These are phyloP conservation scores for Xylariaceae sp. DNA, from an alignment of 2,329 filamentous ascomycete species.

Conservation along the genomic window DNA sequence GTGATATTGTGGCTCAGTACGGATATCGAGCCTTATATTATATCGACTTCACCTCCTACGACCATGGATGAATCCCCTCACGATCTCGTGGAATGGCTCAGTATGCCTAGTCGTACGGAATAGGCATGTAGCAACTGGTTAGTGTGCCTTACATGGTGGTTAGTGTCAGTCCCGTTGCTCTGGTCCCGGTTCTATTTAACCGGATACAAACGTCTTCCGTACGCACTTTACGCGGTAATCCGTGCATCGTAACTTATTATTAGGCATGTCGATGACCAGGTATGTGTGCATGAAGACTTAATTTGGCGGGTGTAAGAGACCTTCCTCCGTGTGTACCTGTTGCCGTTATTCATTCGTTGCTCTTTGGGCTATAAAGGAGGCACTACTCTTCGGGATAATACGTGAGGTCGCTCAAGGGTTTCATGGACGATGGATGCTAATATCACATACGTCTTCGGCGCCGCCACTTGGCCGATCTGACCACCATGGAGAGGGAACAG, in stretches of 20 bases:
- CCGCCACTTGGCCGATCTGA: neutral
- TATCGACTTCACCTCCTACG: too few relatives aligned
- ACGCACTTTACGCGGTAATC: neutral
- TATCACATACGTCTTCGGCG: slow-evolving; percentile 6
- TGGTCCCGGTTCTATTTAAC: slow-evolving; percentile 19
- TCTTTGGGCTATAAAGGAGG: neutral
- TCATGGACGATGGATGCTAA: neutral
- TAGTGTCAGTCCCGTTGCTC: slow-evolving; percentile 14
- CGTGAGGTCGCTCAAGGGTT: neutral
- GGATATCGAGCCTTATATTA: too few relatives aligned
- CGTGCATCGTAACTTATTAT: neutral
- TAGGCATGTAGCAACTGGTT: neutral
- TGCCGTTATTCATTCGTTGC: slow-evolving; percentile 5
- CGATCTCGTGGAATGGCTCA: too few relatives aligned
- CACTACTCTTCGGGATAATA: too few relatives aligned
- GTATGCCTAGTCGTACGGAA: neutral
- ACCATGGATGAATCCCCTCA: too few relatives aligned
- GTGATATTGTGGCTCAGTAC: too few relatives aligned
- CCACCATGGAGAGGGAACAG: neutral
- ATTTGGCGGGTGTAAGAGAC: too few relatives aligned
- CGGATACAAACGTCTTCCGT: neutral
- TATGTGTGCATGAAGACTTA: neutral
- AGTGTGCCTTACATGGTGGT: neutral
- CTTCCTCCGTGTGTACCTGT: too few relatives aligned
- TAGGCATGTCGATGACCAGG: neutral